Conservation (phyloP, 1,139 yeast genomes). For the Martiniozyma asiatica region DNA sequence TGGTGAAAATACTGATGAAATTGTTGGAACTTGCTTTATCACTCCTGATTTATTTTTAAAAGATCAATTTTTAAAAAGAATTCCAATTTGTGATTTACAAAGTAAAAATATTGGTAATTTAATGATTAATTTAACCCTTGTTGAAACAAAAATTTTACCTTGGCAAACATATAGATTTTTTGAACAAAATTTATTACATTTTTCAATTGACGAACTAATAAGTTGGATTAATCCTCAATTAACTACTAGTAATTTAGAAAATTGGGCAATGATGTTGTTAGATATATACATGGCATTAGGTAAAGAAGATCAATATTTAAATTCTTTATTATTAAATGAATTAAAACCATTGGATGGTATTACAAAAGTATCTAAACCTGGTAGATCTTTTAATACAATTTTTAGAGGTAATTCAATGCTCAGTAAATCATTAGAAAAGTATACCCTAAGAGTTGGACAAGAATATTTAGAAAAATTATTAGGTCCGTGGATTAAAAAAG, state of each 20-base stretch:
- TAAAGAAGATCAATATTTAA: slow-evolving; percentile 58
- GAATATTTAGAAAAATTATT: slow-evolving; percentile 66
- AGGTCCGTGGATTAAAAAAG: slow-evolving; percentile 50
- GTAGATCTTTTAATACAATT: slow-evolving; percentile 37
- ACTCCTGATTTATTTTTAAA: slow-evolving; percentile 38
- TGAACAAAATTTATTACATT: slow-evolving; percentile 43
- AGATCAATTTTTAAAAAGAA: slow-evolving; percentile 18
- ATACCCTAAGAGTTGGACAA: slow-evolving; percentile 65
- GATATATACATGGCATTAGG: slow-evolving; percentile 58
- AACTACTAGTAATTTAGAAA: slow-evolving; percentile 37
- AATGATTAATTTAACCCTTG: slow-evolving; percentile 39
- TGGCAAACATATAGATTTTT: slow-evolving; percentile 46
- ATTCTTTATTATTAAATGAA: slow-evolving; percentile 55
- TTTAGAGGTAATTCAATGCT: slow-evolving; percentile 79
- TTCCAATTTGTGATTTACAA: slow-evolving; percentile 19
- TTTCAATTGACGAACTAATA: slow-evolving; percentile 39
- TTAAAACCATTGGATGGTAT: slow-evolving; percentile 34
- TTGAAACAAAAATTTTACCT: slow-evolving; percentile 50
- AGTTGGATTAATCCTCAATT: slow-evolving; percentile 29
- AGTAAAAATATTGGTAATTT: slow-evolving; percentile 41
- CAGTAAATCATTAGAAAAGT: slow-evolving; percentile 70
- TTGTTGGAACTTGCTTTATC: slow-evolving; percentile 42
- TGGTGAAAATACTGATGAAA: slow-evolving; percentile 18
- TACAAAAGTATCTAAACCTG: slow-evolving; percentile 9
- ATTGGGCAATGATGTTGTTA: slow-evolving; percentile 40